Base-by-base conservation (phyloP, 768 basidiomycete species). In the Naganishia vishniacii region DNA sequence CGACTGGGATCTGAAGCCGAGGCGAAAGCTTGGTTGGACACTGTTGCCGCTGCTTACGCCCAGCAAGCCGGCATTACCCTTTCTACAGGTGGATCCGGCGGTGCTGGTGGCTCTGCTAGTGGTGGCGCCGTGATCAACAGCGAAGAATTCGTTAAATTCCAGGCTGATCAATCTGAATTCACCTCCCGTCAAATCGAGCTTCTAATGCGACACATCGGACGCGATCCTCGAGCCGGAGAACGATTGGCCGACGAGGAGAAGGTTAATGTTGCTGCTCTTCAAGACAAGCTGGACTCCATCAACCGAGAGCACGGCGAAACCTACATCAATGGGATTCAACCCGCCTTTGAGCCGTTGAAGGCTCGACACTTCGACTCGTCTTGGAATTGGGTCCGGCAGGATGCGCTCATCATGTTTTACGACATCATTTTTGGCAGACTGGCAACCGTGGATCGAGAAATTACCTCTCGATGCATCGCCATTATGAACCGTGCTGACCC, bases 381-480 rank as follows among this genome's bases (percentile, higher is more conserved):
- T 6, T 99, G 94, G 95, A 99, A 99, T 75, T 99, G 95, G 95
- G 94, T 88, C 47, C 87, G 94, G 65, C 95, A 99, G 80, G 93
- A 95, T 67, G 91, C 92, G 16, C 81, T 98, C 28, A 81, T 91
- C 65, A 93, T 99, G 91, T 98, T 86, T 80, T 97, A 93, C 78
- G 94, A 98, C 77, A 95, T 99, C 79, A 91, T 99, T 71, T 91
- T 92, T 70, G 95, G 95, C 49, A 86, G 88, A 47, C 84, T 95
- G 61, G 92, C 87, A 25, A 91, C 91, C 18, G 89, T 97, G 68
- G 92, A 97, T 44, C 71, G 75, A 71, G 77, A 78, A 64, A 71
- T 78, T 70, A 95, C 95, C 13, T 91, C 92, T 68, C 88, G 93
- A 61, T 98, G 94, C 80, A 93, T 99, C 65, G 86, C 89, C 63